Evolutionary conservation across 768 basidiomycete genomes (phyloP).

Genomic region (Pisolithus tinctorius): DNA sequence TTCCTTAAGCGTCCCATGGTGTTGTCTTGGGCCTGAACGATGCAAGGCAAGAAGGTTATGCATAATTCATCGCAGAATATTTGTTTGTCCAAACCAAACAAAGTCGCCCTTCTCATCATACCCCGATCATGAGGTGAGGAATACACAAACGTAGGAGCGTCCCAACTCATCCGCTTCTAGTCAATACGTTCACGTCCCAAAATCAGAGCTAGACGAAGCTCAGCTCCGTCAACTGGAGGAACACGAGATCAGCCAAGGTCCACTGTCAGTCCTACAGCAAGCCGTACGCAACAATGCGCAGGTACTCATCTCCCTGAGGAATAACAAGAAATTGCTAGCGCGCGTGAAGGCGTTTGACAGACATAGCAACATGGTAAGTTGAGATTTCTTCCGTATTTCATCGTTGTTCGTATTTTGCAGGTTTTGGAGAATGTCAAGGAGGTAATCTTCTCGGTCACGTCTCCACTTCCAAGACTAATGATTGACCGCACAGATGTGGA

Average conservation of each 20-base stretch:
- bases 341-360: constrained; percentile 98
- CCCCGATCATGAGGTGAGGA: constrained; percentile 29
- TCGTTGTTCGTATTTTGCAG: constrained; percentile 33
- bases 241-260: constrained; percentile 98
- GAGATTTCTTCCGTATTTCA: not conserved
- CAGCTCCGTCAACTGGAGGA: constrained; percentile 95
- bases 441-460: constrained; percentile 38
- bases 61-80: not conserved
- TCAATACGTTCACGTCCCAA: constrained; percentile 95
- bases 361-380: constrained; percentile 93
- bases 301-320: constrained; percentile 92
- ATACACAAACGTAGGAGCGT: not conserved
- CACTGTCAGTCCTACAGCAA: constrained; percentile 91
- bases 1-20: constrained; percentile 73
- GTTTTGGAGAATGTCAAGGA: constrained; percentile 98
- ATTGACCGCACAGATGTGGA: constrained; percentile 80
- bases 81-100: constrained; percentile 30
- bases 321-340: constrained; percentile 96
- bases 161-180: constrained; percentile 33
- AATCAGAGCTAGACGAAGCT: constrained; percentile 95
- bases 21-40: not conserved
- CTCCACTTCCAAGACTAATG: constrained; percentile 8
- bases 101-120: constrained; percentile 4
- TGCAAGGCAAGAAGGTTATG: constrained; percentile 1
- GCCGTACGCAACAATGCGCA: constrained; percentile 97